Evolutionary conservation across 202 grass and related monocot genomes (phyloP).

Genomic region (Zizania palustris): DNA sequence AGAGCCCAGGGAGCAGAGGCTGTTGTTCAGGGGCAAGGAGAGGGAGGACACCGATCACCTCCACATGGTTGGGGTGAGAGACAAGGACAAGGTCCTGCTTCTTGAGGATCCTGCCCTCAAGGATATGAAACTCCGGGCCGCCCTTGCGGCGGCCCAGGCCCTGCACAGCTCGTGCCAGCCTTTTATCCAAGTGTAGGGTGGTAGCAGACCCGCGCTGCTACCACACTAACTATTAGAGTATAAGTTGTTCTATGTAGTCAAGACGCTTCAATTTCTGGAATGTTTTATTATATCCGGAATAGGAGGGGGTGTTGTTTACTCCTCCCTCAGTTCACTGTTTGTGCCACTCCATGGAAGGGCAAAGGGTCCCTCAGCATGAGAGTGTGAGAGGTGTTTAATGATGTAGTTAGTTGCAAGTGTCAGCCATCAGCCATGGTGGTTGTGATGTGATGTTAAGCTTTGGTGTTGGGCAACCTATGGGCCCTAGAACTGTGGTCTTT

Average conservation of each 20-base stretch:
- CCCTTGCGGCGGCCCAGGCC: slow-evolving; percentile 31
- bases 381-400: slow-evolving; percentile 42
- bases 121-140: slow-evolving; percentile 78
- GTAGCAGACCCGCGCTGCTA: no score
- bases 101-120: slow-evolving; percentile 86
- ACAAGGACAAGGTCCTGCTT: slow-evolving; percentile 84
- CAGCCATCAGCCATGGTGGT: slow-evolving; percentile 52
- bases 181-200: slow-evolving; percentile 46
- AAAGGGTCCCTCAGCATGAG: slow-evolving; percentile 43
- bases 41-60: slow-evolving; percentile 83
- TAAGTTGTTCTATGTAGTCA: background rate
- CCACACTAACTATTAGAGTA: slow-evolving; percentile 21
- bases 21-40: slow-evolving; percentile 93
- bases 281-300: slow-evolving; percentile 46
- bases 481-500: slow-evolving; percentile 35
- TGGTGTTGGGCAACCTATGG: slow-evolving; percentile 32
- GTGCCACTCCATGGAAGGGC: slow-evolving; percentile 48
- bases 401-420: slow-evolving; percentile 46
- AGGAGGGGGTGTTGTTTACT: slow-evolving; percentile 21
- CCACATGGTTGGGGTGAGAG: slow-evolving; percentile 93
- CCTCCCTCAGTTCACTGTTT: slow-evolving; percentile 35
- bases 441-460: slow-evolving; percentile 43
- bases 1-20: slow-evolving; percentile 87
- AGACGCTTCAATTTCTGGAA: slow-evolving; percentile 32
- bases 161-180: slow-evolving; percentile 40